Base-by-base conservation (phyloP, 441 rosid genomes). In the Pelargonium myrrhifolium region DNA sequence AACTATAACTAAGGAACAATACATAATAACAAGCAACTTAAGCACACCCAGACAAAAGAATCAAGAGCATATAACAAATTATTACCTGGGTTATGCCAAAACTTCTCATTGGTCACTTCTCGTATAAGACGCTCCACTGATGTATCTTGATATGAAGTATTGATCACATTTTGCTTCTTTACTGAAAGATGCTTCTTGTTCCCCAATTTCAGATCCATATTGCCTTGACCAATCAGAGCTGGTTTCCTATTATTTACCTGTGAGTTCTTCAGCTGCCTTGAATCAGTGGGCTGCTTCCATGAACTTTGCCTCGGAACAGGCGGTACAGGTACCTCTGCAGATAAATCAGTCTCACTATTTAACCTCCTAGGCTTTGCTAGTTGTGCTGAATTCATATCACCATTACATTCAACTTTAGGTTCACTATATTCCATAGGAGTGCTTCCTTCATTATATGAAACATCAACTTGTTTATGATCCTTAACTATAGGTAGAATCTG, bases 101-200 rank as follows among this genome's bases (percentile, higher is more conserved):
- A 87, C 77, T 89, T 94, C 74, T 89, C 90, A 71, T 81, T 89
- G 56, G 98, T 94, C 81, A 92, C 97, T 79, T 94, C 99, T 71
- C 99, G 81, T 81, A 94, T 87, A 39, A 94, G 88, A 66, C 99
- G 98, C 76, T 94, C 99, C 71, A 94, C 99, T 21, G 99, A 94
- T 20, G 99, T 85, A 80, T 94, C 99, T 68, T 88, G 98, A 78
- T 89, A 89, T 15, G 86, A 76, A 58, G 72, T 72, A 75, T 80
- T 74, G 66, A 65, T 75, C 59, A 71, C 70, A 39, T 69, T 74
- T 67, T 80, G 73, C 76, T 87, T 94, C 82, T 90, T 94, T 69
- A 83, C 68, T 74, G 80, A 73, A 71, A 75, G 77, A 77, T 78
- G 78, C 78, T 92, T 94, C 81, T 92, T 94, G 76, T 73, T 84